Percentiles rank a stretch among this genome's conserved stretches.
These are phyloP conservation scores for Penicillium psychrosexuale DNA, from an alignment of 2,329 filamentous ascomycete species.

Conservation along the genomic window DNA sequence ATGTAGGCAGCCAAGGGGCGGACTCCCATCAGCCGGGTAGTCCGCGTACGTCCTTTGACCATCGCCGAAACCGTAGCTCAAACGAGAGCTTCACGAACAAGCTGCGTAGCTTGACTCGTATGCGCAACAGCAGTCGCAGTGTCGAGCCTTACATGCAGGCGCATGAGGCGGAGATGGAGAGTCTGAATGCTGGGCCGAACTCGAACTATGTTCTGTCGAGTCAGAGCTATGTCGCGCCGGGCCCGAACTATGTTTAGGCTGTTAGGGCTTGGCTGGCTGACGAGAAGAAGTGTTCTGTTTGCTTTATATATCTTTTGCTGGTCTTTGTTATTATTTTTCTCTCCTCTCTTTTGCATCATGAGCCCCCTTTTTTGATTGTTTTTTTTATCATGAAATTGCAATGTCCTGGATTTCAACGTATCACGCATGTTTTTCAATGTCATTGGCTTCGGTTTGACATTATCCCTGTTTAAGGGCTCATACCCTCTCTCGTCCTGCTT, in stretches of 20 bases:
- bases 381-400: constrained; percentile 10
- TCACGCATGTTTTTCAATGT: constrained; percentile 4
- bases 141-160: constrained; percentile 24
- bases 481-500: constrained; percentile 13
- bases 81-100: constrained; percentile 57
- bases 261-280: neutral
- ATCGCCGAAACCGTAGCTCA: constrained; percentile 54
- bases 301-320: neutral
- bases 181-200: constrained; percentile 15
- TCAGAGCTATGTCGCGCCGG: constrained; percentile 13
- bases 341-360: neutral
- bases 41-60: constrained; percentile 45
- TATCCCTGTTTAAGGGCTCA: constrained; percentile 6
- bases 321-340: neutral
- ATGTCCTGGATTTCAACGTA: constrained; percentile 1
- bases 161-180: constrained; percentile 25
- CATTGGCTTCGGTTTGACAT: neutral
- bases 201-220: constrained; percentile 15
- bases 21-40: constrained; percentile 28
- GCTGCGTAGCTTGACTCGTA: constrained; percentile 54
- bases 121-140: constrained; percentile 57
- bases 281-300: neutral
- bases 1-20: constrained; percentile 2
- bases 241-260: constrained; percentile 1
- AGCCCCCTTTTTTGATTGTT: neutral